phyloP scores from a whole-genome alignment of 257 asterid genomes.

The Nicotiana tomentosiformis region DNA sequence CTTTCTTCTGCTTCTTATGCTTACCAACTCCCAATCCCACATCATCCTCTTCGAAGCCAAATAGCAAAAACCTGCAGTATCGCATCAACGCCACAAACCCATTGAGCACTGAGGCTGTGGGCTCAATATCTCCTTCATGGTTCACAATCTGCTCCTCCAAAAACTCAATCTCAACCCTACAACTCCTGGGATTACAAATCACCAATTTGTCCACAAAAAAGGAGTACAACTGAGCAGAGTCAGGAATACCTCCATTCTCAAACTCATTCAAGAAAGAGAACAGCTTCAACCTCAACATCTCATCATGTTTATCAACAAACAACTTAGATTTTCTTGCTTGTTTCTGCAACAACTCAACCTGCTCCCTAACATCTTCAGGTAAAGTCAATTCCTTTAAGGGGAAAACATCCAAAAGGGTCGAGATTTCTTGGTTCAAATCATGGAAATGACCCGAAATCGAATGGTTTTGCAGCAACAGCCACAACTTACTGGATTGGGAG shows the following conservation, averaged over 20 bases:
- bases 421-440: slow-evolving; percentile 75
- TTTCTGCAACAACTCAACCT: slow-evolving; percentile 51
- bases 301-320: slow-evolving; percentile 53
- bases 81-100: slow-evolving; percentile 73
- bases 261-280: slow-evolving; percentile 65
- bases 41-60: slow-evolving; percentile 73
- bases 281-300: slow-evolving; percentile 47
- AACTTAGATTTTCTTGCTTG: slow-evolving; percentile 54
- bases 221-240: slow-evolving; percentile 30
- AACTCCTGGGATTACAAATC: slow-evolving; percentile 43
- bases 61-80: slow-evolving; percentile 72
- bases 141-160: slow-evolving; percentile 85
- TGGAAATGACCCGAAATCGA: slow-evolving; percentile 77
- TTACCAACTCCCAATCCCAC: slow-evolving; percentile 47
- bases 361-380: slow-evolving; percentile 68
- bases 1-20: slow-evolving; percentile 40
- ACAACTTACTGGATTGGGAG: slow-evolving; percentile 61
- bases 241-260: slow-evolving; percentile 60
- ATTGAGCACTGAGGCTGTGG: slow-evolving; percentile 47
- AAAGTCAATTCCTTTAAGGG: slow-evolving; percentile 45
- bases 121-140: slow-evolving; percentile 82
- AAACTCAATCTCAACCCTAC: slow-evolving; percentile 73
- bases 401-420: slow-evolving; percentile 79
- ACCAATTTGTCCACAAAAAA: slow-evolving; percentile 56
- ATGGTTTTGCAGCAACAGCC: slow-evolving; percentile 80